Base-by-base conservation (phyloP, 2,329 filamentous ascomycete genomes). In the Cytospora chrysosperma region DNA sequence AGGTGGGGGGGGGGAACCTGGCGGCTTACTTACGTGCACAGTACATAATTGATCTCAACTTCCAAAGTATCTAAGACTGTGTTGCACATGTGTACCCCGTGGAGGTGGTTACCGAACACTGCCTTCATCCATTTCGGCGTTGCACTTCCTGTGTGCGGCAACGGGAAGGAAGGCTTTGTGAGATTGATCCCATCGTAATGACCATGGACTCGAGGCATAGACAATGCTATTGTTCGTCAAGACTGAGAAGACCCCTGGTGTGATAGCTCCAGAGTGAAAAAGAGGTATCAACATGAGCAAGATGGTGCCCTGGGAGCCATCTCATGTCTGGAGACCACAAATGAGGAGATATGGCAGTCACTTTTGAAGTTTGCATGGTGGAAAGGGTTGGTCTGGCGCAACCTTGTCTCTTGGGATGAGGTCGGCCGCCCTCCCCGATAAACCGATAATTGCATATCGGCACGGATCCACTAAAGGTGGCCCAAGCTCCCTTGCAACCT, bases 141-240 rank as follows among this genome's bases (percentile, higher is more conserved):
- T 7, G n/a, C n/a, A 24, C 19, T 19, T 9, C n/a, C n/a, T 47
- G 43, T 24, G n/a, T 4, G n/a, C 24, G 2, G n/a, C n/a, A n/a
- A n/a, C n/a, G n/a, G n/a, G 51, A n/a, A 49, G 27, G 58, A 27
- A 40, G 21, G 21, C 21, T 37, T 55, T 26, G n/a, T 26, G 21
- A 24, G 19, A 19, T 34, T n/a, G 51, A n/a, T 24, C 10, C 28
- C 21, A 21, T 55, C 27, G 40, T 19, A 21, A 26, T 21, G 17
- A 47, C 3, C 17, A 43, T 53, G 60, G 56, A 63, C 47, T 65
- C 63, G 60, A 32, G 24, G n/a, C 49, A 32, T 17, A 51, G 43
- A 65, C 63, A 65, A 63, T 53, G 56, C 60, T n/a, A 63, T 65
- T 65, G 60, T 65, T 32, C 30, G 27, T 34, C n/a, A n/a, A 27